A percentile compares a stretch with the other conserved stretches of the same genome.
phyloP scores from a whole-genome alignment of 2,329 filamentous ascomycete species.

The Fusarium temperatum region DNA sequence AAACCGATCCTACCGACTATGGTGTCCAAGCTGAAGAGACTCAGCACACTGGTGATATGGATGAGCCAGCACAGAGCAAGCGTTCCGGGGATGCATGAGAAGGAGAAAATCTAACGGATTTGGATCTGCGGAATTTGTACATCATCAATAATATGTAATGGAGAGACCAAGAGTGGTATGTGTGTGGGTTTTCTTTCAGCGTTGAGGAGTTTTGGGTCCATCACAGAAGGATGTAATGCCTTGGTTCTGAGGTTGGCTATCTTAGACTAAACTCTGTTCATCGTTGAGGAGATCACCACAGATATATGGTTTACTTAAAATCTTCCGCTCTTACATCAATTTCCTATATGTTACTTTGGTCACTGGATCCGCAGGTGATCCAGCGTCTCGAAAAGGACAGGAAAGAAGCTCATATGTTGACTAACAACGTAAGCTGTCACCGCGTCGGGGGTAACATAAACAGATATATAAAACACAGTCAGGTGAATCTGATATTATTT shows the following conservation, averaged over 20 bases:
- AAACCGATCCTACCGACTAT: conserved; percentile 31
- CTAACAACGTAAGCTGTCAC: not conserved
- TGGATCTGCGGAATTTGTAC: not conserved
- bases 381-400: not conserved
- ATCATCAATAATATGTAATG: not conserved
- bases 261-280: not conserved
- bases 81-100: not conserved
- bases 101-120: not conserved
- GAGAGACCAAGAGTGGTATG: not conserved
- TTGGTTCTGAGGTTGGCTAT: not conserved
- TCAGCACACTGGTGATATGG: conserved; percentile 7
- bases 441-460: not conserved
- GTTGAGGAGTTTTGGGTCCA: not conserved
- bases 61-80: not conserved
- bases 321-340: not conserved
- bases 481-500: not conserved
- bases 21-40: conserved; percentile 22
- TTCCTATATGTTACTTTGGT: not conserved
- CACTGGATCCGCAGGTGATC: not conserved
- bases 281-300: not conserved
- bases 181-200: not conserved
- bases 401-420: not conserved
- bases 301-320: not conserved
- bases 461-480: not conserved
- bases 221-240: not conserved